phyloP scores from a whole-genome alignment of 106 monocot species.

The Dendrobium huoshanense region DNA sequence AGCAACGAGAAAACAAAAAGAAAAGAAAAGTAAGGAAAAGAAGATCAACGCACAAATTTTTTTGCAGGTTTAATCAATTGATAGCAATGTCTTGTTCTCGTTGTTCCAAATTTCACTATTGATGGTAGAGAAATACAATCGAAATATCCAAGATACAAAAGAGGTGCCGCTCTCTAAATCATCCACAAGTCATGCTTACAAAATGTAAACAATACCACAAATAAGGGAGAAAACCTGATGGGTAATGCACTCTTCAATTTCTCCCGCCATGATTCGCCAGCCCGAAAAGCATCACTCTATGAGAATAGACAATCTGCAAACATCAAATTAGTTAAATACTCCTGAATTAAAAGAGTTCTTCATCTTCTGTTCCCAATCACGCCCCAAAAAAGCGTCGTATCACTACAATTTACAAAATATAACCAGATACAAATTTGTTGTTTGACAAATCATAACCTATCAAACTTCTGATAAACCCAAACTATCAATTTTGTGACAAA shows the following conservation, averaged over 20 bases:
- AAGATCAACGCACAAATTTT: too few relatives aligned
- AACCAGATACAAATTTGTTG: neutral
- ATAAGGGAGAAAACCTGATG: slow-evolving; percentile 14
- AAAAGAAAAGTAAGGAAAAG: too few relatives aligned
- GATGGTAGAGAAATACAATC: too few relatives aligned
- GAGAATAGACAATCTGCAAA: slow-evolving; percentile 1
- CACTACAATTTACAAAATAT: neutral
- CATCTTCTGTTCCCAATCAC: neutral
- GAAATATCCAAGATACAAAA: too few relatives aligned
- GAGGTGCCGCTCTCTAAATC: neutral
- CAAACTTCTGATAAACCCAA: neutral
- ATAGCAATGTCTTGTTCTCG: too few relatives aligned
- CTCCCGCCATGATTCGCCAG: slow-evolving; percentile 15
- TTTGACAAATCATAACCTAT: neutral
- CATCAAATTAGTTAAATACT: neutral
- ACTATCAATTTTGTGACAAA: neutral
- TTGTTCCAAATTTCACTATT: too few relatives aligned
- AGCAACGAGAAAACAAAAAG: too few relatives aligned
- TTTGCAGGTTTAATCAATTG: too few relatives aligned
- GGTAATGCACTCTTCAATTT: slow-evolving; percentile 14
- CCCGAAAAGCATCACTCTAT: neutral
- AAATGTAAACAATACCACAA: neutral
- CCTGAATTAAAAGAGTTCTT: neutral
- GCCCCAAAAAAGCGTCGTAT: neutral
- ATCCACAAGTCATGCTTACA: neutral